Evolutionary conservation across 495 filamentous ascomycete species (phyloP).

Genomic region (Schizothecium vesticola): DNA sequence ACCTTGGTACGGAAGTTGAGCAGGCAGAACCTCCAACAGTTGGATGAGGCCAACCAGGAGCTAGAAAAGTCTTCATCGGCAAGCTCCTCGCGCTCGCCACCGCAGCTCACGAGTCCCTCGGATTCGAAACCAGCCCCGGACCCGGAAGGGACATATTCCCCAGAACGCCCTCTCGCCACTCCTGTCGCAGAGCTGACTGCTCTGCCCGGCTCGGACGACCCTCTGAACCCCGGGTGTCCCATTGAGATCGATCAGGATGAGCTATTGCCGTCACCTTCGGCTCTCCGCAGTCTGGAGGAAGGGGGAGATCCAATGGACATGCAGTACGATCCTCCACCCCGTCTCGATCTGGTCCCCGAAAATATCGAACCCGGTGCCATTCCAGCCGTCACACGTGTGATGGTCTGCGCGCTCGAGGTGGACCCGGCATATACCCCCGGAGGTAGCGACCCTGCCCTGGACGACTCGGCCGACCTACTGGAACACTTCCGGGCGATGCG

Average conservation of each 20-base stretch:
- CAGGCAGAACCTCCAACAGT: constrained; percentile 28
- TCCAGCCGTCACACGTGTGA: background rate
- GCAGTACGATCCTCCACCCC: background rate
- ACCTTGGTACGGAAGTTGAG: constrained; percentile 32
- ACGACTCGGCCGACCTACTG: constrained; percentile 16
- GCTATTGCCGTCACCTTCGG: background rate
- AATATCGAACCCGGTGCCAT: background rate
- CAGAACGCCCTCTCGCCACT: background rate
- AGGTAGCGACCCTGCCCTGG: background rate
- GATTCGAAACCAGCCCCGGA: background rate
- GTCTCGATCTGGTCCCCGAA: background rate
- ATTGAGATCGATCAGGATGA: background rate
- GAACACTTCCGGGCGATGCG: constrained; percentile 11
- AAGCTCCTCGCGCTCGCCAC: background rate
- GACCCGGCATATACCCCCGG: constrained; percentile 15
- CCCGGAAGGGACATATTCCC: background rate
- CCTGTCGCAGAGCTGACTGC: background rate
- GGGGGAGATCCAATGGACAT: background rate
- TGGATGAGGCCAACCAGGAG: background rate
- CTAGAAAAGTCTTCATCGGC: background rate
- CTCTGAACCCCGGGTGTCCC: background rate
- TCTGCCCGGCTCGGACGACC: background rate
- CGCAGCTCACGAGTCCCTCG: background rate
- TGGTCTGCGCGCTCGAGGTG: background rate
- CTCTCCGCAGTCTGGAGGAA: background rate